A percentile compares a stretch with the other conserved stretches of the same genome.
Conservation (phyloP, 306 rosid genomes). For the Acacia confusa region DNA sequence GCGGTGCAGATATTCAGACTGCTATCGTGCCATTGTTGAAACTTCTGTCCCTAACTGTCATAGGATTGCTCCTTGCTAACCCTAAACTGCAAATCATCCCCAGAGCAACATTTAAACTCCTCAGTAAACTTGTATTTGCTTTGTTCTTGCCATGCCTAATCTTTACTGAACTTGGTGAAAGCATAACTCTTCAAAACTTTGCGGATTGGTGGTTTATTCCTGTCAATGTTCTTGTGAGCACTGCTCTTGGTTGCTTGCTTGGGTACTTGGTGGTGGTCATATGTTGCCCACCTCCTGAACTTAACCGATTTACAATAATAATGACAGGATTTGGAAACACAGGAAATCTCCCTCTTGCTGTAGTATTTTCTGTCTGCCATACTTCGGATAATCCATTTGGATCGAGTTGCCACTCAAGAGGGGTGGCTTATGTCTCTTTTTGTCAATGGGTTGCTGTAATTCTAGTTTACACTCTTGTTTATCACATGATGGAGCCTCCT, state of each 20-base stretch:
- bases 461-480: constrained; percentile 84
- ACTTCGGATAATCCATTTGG: constrained; percentile 72
- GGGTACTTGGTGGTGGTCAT: constrained; percentile 68
- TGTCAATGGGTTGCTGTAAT: constrained; percentile 87
- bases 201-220: constrained; percentile 89
- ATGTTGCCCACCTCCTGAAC: constrained; percentile 76
- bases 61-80: constrained; percentile 69
- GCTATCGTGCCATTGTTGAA: constrained; percentile 77
- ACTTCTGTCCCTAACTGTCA: constrained; percentile 62
- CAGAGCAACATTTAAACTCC: constrained; percentile 67
- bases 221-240: constrained; percentile 69
- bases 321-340: constrained; percentile 94
- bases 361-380: constrained; percentile 84
- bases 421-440: constrained; percentile 88
- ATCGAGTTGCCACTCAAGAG: constrained; percentile 61
- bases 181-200: constrained; percentile 63
- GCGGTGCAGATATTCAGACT: constrained; percentile 51
- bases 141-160: constrained; percentile 89
- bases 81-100: constrained; percentile 70
- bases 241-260: constrained; percentile 63
- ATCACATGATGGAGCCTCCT: constrained; percentile 98
- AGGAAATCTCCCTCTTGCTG: constrained; percentile 82
- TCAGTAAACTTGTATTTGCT: constrained; percentile 85
- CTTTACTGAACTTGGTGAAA: constrained; percentile 74
- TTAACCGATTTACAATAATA: constrained; percentile 65